These are phyloP conservation scores for Myxozyma lipomycoides DNA, from an alignment of 805 yeast genomes.

Conservation along the genomic window DNA sequence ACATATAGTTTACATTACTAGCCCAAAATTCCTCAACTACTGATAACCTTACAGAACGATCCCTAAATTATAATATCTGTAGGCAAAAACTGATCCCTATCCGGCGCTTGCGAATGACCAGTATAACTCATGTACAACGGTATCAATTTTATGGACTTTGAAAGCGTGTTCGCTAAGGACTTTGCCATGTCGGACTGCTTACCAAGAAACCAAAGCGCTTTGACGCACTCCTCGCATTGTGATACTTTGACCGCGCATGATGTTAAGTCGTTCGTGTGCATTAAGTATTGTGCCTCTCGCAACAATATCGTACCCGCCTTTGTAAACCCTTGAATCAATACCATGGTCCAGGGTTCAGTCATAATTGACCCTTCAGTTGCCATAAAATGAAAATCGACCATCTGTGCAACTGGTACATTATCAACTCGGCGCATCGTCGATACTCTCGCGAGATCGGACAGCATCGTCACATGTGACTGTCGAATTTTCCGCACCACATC, in stretches of 20 bases:
- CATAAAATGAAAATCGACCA: background rate
- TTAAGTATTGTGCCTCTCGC: background rate
- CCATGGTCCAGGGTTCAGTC: constrained; percentile 1
- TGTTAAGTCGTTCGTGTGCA: background rate
- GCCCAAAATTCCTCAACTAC: too few relatives aligned
- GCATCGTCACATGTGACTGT: background rate
- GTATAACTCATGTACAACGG: background rate
- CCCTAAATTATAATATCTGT: too few relatives aligned
- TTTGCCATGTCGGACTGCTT: constrained; percentile 1
- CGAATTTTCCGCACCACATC: background rate
- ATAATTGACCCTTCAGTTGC: background rate
- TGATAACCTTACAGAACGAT: too few relatives aligned
- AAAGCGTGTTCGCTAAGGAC: background rate
- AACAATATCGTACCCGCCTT: background rate
- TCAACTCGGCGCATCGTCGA: background rate
- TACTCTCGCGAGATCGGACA: background rate
- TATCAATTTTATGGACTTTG: background rate
- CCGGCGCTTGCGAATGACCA: too few relatives aligned
- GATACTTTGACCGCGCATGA: background rate
- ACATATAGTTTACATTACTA: too few relatives aligned
- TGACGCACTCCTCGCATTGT: background rate
- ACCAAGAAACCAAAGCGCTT: constrained; percentile 1
- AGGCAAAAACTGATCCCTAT: too few relatives aligned
- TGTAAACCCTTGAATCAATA: background rate
- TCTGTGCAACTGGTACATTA: background rate